Conservation (phyloP, 371 early-diverging fungal species). For the Sporodiniella umbellata region DNA sequence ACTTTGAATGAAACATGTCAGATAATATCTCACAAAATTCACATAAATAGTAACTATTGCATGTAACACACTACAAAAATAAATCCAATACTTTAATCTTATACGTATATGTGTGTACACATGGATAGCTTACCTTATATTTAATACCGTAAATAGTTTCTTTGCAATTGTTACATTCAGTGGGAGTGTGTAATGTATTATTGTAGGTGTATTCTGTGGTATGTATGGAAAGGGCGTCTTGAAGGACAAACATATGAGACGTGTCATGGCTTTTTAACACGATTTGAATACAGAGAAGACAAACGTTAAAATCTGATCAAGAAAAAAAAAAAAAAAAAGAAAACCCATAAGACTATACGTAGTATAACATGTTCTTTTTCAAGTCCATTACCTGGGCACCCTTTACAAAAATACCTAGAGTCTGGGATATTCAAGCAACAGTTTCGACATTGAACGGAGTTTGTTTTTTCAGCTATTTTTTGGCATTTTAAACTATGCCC, state of each 20-base stretch:
- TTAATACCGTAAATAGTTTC: constrained; percentile 39
- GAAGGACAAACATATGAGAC: not conserved
- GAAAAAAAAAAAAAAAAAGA: not conserved
- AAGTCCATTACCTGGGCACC: not conserved
- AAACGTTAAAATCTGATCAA: not conserved
- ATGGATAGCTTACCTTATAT: constrained; percentile 57
- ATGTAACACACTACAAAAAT: constrained; percentile 51
- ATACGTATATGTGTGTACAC: too few relatives aligned
- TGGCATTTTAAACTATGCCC: constrained; percentile 22
- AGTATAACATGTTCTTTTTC: not conserved
- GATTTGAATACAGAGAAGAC: not conserved
- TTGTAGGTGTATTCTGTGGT: too few relatives aligned
- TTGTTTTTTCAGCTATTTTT: not conserved
- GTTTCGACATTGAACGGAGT: not conserved
- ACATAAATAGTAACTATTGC: constrained; percentile 54
- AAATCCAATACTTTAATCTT: not conserved
- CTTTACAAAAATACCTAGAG: constrained; percentile 2
- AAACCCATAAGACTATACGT: not conserved
- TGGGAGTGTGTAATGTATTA: constrained; percentile 8
- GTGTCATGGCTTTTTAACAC: not conserved
- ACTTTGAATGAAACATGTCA: constrained; percentile 30
- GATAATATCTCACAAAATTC: constrained; percentile 47
- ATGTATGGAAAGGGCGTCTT: not conserved
- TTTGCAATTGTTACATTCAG: constrained; percentile 50
- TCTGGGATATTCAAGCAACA: constrained; percentile 1